Evolutionary conservation across 257 asterid genomes (phyloP).

Genomic region (Echites panduratus): DNA sequence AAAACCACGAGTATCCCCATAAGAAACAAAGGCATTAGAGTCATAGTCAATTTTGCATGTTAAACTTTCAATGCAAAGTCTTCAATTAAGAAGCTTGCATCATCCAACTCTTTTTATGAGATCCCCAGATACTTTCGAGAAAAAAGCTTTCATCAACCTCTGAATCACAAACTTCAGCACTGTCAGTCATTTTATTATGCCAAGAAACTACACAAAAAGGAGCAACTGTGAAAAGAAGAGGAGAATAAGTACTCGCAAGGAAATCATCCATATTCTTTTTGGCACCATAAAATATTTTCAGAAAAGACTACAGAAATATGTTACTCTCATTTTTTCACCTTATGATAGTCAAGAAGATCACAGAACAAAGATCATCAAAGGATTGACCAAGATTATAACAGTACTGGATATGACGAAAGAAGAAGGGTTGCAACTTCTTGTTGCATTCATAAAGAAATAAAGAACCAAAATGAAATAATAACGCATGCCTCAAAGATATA

Average conservation of each 20-base stretch:
- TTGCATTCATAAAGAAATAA: background rate
- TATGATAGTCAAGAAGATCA: background rate
- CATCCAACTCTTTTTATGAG: background rate
- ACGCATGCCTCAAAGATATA: background rate
- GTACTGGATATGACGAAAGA: background rate
- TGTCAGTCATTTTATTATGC: background rate
- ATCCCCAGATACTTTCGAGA: background rate
- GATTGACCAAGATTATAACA: background rate
- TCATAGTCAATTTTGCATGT: background rate
- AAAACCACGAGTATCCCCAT: background rate
- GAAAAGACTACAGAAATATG: background rate
- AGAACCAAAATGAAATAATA: background rate
- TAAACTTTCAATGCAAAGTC: conserved; percentile 1
- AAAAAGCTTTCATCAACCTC: background rate
- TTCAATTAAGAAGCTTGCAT: background rate
- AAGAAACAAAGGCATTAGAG: background rate
- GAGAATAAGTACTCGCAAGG: background rate
- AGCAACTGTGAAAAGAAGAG: background rate
- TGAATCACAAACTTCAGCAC: background rate
- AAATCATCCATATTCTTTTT: background rate
- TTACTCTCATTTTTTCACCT: background rate
- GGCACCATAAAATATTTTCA: background rate
- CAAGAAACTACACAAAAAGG: background rate
- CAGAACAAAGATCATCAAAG: background rate
- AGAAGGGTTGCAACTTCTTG: too few relatives aligned